These are phyloP conservation scores for Hydnomerulius pinastri DNA, from an alignment of 768 basidiomycete species.

Conservation along the genomic window DNA sequence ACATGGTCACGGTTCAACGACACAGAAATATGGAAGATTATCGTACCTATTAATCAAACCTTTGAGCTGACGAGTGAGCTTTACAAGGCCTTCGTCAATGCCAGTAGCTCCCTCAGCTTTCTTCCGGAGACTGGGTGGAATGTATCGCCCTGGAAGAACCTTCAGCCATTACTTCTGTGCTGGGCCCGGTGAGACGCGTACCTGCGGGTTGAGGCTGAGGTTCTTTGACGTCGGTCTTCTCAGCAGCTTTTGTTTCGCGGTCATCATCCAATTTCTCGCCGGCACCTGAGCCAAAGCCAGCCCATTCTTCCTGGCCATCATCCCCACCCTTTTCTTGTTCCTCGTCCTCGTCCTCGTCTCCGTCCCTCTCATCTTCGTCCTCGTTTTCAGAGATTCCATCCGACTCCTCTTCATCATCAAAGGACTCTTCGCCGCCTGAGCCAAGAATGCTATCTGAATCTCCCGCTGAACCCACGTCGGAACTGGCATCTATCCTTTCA, in stretches of 20 bases:
- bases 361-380: not conserved
- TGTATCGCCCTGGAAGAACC: slow-evolving; percentile 50
- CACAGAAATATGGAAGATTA: not conserved
- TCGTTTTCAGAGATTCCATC: not conserved
- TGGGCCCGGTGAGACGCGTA: slow-evolving; percentile 9
- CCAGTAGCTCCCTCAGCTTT: slow-evolving; percentile 39
- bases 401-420: slow-evolving; percentile 7
- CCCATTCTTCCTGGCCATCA: slow-evolving; percentile 38
- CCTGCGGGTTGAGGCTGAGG: slow-evolving; percentile 8
- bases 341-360: not conserved
- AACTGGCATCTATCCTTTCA: not conserved
- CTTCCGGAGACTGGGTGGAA: slow-evolving; percentile 81
- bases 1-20: slow-evolving; percentile 1
- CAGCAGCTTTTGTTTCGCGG: not conserved
- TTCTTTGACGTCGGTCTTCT: not conserved
- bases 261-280: not conserved
- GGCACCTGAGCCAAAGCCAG: slow-evolving; percentile 32
- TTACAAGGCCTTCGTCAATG: slow-evolving; percentile 43
- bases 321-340: slow-evolving; percentile 21
- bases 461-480: not conserved
- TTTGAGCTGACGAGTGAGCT: slow-evolving; percentile 76
- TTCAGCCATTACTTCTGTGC: slow-evolving; percentile 1
- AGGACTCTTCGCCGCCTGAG: not conserved
- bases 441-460: not conserved
- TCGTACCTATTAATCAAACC: slow-evolving; percentile 83